Evolutionary conservation across 2,329 filamentous ascomycete genomes (phyloP).

Genomic region (Paraphoma chrysanthemicola): DNA sequence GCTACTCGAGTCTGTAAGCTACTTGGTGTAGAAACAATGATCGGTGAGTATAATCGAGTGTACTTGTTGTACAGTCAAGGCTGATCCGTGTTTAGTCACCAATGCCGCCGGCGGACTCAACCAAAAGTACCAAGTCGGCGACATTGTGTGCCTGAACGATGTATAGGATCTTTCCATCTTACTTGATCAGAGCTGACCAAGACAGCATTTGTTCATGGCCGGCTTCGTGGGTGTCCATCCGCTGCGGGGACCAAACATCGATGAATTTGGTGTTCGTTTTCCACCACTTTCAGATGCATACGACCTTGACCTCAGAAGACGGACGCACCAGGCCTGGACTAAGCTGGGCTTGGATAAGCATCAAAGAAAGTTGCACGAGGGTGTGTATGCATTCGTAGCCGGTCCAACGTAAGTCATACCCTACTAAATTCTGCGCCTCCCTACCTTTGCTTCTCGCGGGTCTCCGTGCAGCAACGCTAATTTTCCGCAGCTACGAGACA

Average conservation of each 20-base stretch:
- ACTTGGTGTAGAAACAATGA: conserved; percentile 66
- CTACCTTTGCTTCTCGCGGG: neutral
- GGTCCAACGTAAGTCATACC: conserved; percentile 61
- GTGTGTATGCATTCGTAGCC: conserved; percentile 70
- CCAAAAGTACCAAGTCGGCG: conserved; percentile 68
- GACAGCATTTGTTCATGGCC: conserved; percentile 68
- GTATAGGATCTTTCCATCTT: conserved; percentile 43
- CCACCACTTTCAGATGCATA: conserved; percentile 71
- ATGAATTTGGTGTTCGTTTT: conserved; percentile 69
- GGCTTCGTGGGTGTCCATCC: conserved; percentile 68
- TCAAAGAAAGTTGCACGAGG: conserved; percentile 65
- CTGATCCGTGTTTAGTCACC: conserved; percentile 62
- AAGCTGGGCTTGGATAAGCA: conserved; percentile 55
- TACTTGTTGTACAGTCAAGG: no score
- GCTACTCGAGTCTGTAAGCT: conserved; percentile 70
- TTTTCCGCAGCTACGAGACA: conserved; percentile 65
- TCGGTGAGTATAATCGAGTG: no score
- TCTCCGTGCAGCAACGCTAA: conserved; percentile 11
- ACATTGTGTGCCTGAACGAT: conserved; percentile 71
- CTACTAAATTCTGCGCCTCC: conserved; percentile 3
- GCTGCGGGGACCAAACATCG: conserved; percentile 67
- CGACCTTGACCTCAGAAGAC: conserved; percentile 65
- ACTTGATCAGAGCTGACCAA: conserved; percentile 11
- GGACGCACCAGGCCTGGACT: conserved; percentile 64
- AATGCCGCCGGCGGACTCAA: conserved; percentile 73